Evolutionary conservation across 1,284 basidiomycete species (phyloP).

Genomic region (Ceratobasidium sp.): DNA sequence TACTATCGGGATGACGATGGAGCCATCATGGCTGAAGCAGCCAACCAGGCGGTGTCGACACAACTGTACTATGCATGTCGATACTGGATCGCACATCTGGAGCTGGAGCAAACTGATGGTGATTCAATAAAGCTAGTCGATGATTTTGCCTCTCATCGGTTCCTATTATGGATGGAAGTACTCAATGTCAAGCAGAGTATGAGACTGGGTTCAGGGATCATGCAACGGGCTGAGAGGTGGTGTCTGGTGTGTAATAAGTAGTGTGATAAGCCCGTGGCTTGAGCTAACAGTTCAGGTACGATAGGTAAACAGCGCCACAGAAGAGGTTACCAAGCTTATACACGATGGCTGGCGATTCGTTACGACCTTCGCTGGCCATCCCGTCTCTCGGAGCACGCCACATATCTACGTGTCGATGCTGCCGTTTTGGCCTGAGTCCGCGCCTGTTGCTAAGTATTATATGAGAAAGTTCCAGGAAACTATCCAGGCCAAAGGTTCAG

Average conservation of each 20-base stretch:
- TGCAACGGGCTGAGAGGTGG: not conserved
- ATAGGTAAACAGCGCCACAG: not conserved
- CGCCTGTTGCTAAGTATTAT: not conserved
- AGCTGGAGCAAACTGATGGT: not conserved
- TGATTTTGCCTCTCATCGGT: not conserved
- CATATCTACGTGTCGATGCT: constrained; percentile 9
- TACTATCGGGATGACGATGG: not conserved
- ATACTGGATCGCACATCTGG: constrained; percentile 7
- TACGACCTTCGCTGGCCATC: not conserved
- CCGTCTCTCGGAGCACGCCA: not conserved
- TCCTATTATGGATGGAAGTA: constrained; percentile 19
- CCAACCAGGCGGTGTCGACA: not conserved
- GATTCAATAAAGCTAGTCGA: not conserved
- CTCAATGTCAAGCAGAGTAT: not conserved
- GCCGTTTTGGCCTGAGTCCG: not conserved
- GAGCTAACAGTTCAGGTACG: too few species aligned
- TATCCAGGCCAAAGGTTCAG: too few species aligned
- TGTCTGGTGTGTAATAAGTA: not conserved
- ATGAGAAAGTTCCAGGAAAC: too few species aligned
- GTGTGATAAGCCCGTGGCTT: too few species aligned
- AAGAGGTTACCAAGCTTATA: not conserved
- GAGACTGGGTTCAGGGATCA: not conserved
- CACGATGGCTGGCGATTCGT: not conserved
- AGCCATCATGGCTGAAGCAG: not conserved
- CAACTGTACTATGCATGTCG: not conserved